Conservation (phyloP, 768 basidiomycete genomes). For the Leucocoprinus leucothites region DNA sequence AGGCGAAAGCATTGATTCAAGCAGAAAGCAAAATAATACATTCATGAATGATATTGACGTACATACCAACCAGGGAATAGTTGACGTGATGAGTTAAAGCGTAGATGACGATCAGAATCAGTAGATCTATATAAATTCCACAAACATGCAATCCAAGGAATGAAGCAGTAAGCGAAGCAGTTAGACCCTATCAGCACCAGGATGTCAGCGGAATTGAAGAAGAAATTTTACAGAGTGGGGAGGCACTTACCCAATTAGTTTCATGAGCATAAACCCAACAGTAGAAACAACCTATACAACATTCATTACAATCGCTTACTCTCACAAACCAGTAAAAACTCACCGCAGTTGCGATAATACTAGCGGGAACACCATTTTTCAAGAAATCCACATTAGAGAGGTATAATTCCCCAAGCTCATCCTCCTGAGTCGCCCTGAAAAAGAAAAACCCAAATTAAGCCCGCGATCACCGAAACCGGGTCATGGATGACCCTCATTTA, state of each 20-base stretch:
- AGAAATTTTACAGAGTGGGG: background rate
- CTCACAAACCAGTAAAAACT: constrained; percentile 18
- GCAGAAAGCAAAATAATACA: too few relatives aligned
- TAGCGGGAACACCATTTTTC: constrained; percentile 94
- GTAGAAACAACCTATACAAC: constrained; percentile 72
- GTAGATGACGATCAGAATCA: too few relatives aligned
- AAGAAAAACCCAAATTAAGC: constrained; percentile 19
- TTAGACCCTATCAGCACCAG: background rate
- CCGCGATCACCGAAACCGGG: background rate
- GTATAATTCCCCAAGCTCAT: constrained; percentile 90
- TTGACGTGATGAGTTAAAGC: too few relatives aligned
- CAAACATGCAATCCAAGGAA: too few relatives aligned
- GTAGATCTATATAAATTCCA: too few relatives aligned
- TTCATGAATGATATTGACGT: too few relatives aligned
- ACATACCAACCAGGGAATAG: too few relatives aligned
- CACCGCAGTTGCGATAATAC: constrained; percentile 82
- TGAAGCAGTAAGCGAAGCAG: background rate
- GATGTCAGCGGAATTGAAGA: background rate
- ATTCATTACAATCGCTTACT: background rate
- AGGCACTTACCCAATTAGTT: constrained; percentile 57
- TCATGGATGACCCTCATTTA: too few relatives aligned
- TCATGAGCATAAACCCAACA: constrained; percentile 78
- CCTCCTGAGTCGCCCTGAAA: constrained; percentile 82
- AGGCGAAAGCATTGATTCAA: too few relatives aligned
- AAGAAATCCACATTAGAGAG: constrained; percentile 84